Evolutionary conservation across 495 filamentous ascomycete genomes (phyloP).

Genomic region (Neurospora sp.): DNA sequence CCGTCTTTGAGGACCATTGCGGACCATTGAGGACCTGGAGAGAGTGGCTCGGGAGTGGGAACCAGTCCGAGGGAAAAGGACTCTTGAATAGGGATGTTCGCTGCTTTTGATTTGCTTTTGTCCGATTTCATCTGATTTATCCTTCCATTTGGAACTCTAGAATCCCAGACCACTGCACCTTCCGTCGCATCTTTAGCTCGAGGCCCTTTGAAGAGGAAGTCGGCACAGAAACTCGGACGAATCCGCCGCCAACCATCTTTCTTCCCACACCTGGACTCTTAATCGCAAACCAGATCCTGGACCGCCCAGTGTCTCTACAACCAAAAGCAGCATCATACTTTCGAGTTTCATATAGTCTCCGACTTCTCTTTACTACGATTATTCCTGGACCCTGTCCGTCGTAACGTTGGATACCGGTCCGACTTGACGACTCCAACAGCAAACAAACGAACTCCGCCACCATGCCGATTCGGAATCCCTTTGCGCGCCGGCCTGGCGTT

Average conservation of each 20-base stretch:
- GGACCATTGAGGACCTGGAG: background rate
- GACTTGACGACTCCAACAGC: background rate
- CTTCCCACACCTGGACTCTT: background rate
- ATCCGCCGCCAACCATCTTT: background rate
- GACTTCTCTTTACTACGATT: background rate
- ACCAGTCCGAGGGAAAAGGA: background rate
- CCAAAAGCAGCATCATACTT: background rate
- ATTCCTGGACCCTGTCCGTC: background rate
- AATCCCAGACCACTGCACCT: background rate
- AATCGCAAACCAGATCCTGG: background rate
- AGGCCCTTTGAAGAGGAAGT: background rate
- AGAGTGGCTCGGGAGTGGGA: background rate
- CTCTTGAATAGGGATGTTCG: background rate
- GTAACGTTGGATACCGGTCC: background rate
- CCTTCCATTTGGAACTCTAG: background rate
- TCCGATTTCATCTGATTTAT: background rate
- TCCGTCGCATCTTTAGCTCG: background rate
- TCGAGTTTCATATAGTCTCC: background rate
- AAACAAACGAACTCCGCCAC: conserved; percentile 8
- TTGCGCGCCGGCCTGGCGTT: conserved; percentile 48
- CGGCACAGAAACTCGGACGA: background rate
- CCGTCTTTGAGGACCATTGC: background rate
- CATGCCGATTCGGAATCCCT: conserved; percentile 74
- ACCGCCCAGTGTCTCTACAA: background rate
- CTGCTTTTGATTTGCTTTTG: background rate